Base-by-base conservation (phyloP, 192 early-diverging fungal species). In the Podila minutissima region DNA sequence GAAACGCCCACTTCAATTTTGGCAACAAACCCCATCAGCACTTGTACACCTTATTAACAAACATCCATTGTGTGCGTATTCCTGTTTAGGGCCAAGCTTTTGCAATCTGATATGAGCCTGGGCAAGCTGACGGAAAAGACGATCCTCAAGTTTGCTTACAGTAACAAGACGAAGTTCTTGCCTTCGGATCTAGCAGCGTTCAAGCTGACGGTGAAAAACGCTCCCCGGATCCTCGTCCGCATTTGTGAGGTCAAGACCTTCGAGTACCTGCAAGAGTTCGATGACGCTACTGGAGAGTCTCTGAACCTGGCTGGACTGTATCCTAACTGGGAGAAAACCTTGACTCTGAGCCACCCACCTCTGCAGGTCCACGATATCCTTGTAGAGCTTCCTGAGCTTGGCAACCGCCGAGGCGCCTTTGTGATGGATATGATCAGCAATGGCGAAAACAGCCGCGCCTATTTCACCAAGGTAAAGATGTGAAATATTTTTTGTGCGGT, bases 401-500 rank as follows among this genome's bases (percentile, higher is more conserved):
- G 82, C n/a, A 57, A 65, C 22, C 77, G 85, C 20, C 71, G 87
- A 17, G 87, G 87, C 8, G 68, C 75, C 11, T 88, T 86, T 82
- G 71, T 88, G 1, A 70, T 88, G 66, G 87, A 88, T 62, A 72
- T 88, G 9, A 75, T 88, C 13, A 67, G 83, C 31, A 83, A 82
- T 46, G 64, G 75, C 17, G 66, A 85, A 49, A 86, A 82, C 51
- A 81, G 83, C 50, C 62, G 74, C 29, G 78, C 73, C 4, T 74
- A 84, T 31, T 67, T 88, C 29, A 81, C 83, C 67, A 86, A 86
- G 82, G 85, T 55, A 46, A 37, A 46, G 41, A 13, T 46, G 41
- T 10, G 7, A 46, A 20, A 41, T 35, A 35, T 12, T 37, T 35
- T 32, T 68, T 68, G 5, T 19, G n/a, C 5, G 35, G 53, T n/a